These are phyloP conservation scores for Boletus tomentosulus DNA, from an alignment of 768 basidiomycete species.

Conservation along the genomic window DNA sequence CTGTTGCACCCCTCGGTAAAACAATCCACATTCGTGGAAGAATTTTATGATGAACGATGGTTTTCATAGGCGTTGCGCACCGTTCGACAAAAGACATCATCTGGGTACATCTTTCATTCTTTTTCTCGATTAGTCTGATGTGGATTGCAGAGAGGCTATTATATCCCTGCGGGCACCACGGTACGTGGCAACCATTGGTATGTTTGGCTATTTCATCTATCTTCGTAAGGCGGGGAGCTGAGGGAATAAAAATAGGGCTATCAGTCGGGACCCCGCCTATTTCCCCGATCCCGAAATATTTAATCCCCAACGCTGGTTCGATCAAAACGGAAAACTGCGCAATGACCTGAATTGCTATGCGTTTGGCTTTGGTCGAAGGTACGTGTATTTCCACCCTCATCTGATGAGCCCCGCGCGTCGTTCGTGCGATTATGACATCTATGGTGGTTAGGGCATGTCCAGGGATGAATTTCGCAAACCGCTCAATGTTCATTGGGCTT, in stretches of 20 bases:
- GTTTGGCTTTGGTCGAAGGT: slow-evolving; percentile 52
- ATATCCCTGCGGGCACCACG: slow-evolving; percentile 23
- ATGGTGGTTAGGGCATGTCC: slow-evolving; percentile 46
- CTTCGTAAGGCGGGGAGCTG: not conserved
- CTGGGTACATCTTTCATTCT: slow-evolving; percentile 40
- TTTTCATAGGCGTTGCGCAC: slow-evolving; percentile 45
- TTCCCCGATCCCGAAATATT: slow-evolving; percentile 59
- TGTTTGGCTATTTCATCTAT: not conserved
- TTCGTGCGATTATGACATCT: not conserved
- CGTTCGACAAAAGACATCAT: slow-evolving; percentile 59
- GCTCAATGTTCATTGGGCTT: slow-evolving; percentile 56
- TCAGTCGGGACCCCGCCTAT: slow-evolving; percentile 49
- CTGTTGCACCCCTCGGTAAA: slow-evolving; percentile 27
- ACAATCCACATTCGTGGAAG: too few species aligned
- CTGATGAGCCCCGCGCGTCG: too few species aligned
- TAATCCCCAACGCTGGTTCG: slow-evolving; percentile 54
- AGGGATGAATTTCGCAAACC: slow-evolving; percentile 49
- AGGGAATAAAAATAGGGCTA: slow-evolving; percentile 32
- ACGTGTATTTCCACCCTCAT: not conserved
- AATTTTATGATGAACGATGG: not conserved
- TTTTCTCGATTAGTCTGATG: slow-evolving; percentile 22
- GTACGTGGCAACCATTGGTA: slow-evolving; percentile 22
- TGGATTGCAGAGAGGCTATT: slow-evolving; percentile 11
- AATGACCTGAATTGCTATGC: slow-evolving; percentile 45
- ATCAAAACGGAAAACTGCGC: slow-evolving; percentile 38